Evolutionary conservation across 2,329 filamentous ascomycete species (phyloP).

Genomic region (Metarhizium anisopliae): DNA sequence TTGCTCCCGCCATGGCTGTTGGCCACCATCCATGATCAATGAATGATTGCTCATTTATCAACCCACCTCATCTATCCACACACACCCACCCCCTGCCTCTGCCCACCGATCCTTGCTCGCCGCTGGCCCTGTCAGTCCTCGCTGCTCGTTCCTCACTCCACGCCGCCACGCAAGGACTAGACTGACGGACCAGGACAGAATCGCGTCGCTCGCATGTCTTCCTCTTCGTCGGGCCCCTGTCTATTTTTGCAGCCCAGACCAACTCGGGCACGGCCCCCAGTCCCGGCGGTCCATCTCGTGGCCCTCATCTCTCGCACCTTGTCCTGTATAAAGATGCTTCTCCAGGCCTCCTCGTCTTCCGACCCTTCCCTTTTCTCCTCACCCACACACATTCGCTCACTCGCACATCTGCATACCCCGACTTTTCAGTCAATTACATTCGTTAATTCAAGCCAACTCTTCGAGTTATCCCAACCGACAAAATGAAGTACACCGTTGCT

Average conservation of each 20-base stretch:
- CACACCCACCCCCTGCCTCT: too few species aligned
- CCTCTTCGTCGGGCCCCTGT: slow-evolving; percentile 8
- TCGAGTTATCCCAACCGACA: slow-evolving; percentile 41
- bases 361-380: slow-evolving; percentile 27
- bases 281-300: slow-evolving; percentile 12
- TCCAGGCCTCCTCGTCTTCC: slow-evolving; percentile 24
- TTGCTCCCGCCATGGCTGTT: too few species aligned
- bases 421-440: slow-evolving; percentile 52
- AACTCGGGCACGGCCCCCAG: not conserved
- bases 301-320: slow-evolving; percentile 8
- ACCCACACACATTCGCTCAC: slow-evolving; percentile 40
- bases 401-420: slow-evolving; percentile 32
- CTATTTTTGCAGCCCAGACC: not conserved
- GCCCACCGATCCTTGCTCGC: too few species aligned
- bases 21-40: too few species aligned
- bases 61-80: too few species aligned
- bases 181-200: not conserved
- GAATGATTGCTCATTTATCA: too few species aligned
- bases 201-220: slow-evolving; percentile 3
- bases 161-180: too few species aligned
- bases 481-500: slow-evolving; percentile 56
- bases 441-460: slow-evolving; percentile 31
- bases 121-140: too few species aligned
- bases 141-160: too few species aligned
- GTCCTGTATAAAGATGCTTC: slow-evolving; percentile 40